phyloP scores from a whole-genome alignment of 2,329 filamentous ascomycete genomes.

The Aspergillus cejpii region DNA sequence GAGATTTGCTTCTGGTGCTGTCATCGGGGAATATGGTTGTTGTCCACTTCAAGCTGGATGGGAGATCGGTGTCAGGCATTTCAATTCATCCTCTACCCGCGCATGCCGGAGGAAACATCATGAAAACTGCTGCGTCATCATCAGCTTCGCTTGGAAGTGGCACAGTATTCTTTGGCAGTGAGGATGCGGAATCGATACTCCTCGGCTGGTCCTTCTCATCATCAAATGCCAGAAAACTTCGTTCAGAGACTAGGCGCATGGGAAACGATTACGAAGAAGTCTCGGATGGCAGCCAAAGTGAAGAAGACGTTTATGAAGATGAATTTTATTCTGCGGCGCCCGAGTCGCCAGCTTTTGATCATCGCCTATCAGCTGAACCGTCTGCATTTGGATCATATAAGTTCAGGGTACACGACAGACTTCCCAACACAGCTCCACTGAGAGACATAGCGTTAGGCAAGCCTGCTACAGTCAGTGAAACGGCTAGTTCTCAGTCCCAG shows the following conservation, averaged over 20 bases:
- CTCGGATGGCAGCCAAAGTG: slow-evolving; percentile 53
- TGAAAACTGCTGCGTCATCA: slow-evolving; percentile 61
- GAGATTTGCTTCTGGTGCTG: slow-evolving; percentile 78
- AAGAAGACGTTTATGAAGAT: slow-evolving; percentile 54
- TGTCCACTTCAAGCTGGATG: slow-evolving; percentile 78
- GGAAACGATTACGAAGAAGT: slow-evolving; percentile 46
- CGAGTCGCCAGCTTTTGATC: slow-evolving; percentile 14
- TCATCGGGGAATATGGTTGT: slow-evolving; percentile 67
- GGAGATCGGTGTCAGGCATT: slow-evolving; percentile 82
- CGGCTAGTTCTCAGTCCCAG: slow-evolving; percentile 41
- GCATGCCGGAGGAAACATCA: slow-evolving; percentile 56
- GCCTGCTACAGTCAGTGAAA: slow-evolving; percentile 42
- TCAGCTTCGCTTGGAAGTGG: slow-evolving; percentile 62
- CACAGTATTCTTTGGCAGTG: slow-evolving; percentile 76
- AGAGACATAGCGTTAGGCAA: slow-evolving; percentile 66
- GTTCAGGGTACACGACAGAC: slow-evolving; percentile 69
- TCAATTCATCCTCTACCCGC: slow-evolving; percentile 59
- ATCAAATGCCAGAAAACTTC: slow-evolving; percentile 53
- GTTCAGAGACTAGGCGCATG: slow-evolving; percentile 51
- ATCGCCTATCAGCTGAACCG: slow-evolving; percentile 17
- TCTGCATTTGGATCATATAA: slow-evolving; percentile 50
- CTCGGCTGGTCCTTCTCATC: slow-evolving; percentile 70
- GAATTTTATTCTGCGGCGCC: slow-evolving; percentile 42
- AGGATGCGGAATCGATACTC: slow-evolving; percentile 72
- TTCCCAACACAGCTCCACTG: slow-evolving; percentile 74